Evolutionary conservation across 805 yeast genomes (phyloP).

Genomic region (Pichia exigua): DNA sequence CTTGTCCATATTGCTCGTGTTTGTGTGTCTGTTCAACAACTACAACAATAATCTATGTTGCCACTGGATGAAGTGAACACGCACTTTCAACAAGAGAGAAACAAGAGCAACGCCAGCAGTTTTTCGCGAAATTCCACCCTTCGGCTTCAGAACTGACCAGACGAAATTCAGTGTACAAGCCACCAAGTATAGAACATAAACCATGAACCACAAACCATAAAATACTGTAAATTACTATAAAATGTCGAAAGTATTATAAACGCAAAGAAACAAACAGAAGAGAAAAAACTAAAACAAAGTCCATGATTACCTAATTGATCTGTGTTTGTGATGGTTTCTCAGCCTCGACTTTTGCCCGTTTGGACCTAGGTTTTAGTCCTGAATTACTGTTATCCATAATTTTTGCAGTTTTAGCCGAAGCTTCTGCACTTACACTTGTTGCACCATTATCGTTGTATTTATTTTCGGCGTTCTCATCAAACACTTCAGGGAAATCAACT

Average conservation of each 20-base stretch:
- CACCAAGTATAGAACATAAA: too few relatives aligned
- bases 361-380: neutral
- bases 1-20: constrained; percentile 33
- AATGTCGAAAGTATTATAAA: too few relatives aligned
- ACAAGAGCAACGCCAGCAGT: too few relatives aligned
- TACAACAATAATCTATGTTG: neutral
- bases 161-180: too few relatives aligned
- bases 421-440: neutral
- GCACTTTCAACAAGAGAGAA: neutral
- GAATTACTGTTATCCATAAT: neutral
- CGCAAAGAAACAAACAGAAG: too few relatives aligned
- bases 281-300: neutral
- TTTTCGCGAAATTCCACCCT: neutral
- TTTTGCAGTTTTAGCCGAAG: neutral
- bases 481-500: neutral
- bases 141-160: too few relatives aligned
- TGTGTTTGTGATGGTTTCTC: neutral
- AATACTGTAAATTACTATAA: too few relatives aligned
- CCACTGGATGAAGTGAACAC: neutral
- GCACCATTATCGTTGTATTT: neutral
- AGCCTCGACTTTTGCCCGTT: neutral
- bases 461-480: neutral
- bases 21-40: neutral
- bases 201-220: too few relatives aligned
- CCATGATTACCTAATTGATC: neutral